Evolutionary conservation across 345 rosid genomes (phyloP).

Genomic region (Rhodomyrtus tomentosa): DNA sequence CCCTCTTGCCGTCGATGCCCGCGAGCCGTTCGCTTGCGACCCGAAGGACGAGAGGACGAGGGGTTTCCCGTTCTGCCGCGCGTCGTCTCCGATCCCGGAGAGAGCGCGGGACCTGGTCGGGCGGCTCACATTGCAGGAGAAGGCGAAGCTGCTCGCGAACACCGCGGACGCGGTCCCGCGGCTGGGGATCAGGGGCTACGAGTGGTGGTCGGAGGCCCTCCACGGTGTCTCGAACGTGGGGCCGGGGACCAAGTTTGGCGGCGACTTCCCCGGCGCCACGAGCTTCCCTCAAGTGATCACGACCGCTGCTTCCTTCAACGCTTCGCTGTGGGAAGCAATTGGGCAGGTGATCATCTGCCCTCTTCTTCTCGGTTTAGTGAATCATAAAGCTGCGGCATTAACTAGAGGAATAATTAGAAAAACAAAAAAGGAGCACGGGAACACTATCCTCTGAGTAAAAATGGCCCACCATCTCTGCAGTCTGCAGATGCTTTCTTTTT

Average conservation of each 20-base stretch:
- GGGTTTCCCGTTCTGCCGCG: slow-evolving; percentile 39
- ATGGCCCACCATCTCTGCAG: neutral
- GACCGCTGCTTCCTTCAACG: slow-evolving; percentile 79
- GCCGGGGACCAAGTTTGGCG: slow-evolving; percentile 58
- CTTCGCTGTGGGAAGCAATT: slow-evolving; percentile 71
- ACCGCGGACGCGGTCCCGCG: slow-evolving; percentile 62
- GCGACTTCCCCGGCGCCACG: slow-evolving; percentile 61
- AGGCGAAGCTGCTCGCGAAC: slow-evolving; percentile 50
- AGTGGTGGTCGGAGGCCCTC: slow-evolving; percentile 99
- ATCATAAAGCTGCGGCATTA: neutral
- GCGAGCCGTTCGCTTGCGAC: slow-evolving; percentile 52
- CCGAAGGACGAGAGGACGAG: slow-evolving; percentile 28
- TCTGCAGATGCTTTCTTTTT: neutral
- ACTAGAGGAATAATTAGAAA: neutral
- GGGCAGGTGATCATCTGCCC: slow-evolving; percentile 42
- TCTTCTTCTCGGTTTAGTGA: neutral
- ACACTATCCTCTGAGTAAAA: neutral
- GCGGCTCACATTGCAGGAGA: slow-evolving; percentile 65
- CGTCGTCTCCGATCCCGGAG: slow-evolving; percentile 27
- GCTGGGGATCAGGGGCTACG: slow-evolving; percentile 64
- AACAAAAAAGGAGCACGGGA: neutral
- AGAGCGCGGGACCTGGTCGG: slow-evolving; percentile 60
- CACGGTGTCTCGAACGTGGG: slow-evolving; percentile 88
- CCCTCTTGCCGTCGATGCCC: slow-evolving; percentile 10
- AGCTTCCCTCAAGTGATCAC: slow-evolving; percentile 93